Evolutionary conservation across 108 stramenopile genomes (phyloP).

Genomic region (Conticribra guillardii): DNA sequence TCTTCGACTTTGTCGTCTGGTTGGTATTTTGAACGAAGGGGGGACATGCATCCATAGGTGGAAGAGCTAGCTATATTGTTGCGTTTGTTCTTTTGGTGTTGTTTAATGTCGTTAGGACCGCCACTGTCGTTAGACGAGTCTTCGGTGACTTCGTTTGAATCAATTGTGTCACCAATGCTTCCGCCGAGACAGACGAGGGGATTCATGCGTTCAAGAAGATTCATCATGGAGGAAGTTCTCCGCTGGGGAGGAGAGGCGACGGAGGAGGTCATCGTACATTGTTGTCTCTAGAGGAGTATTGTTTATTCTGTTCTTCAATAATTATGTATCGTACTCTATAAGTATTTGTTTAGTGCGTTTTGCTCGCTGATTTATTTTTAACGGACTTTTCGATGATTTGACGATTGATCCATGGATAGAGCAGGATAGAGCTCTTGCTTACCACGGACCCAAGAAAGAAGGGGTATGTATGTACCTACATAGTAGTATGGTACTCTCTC

Average conservation of each 20-base stretch:
- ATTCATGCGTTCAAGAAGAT: not conserved
- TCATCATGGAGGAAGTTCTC: not conserved
- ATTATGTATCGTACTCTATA: too few species aligned
- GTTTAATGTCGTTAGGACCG: not conserved
- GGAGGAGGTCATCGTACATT: too few species aligned
- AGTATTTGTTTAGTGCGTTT: too few species aligned
- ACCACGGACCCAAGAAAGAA: too few species aligned
- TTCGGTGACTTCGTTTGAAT: not conserved
- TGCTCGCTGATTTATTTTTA: too few species aligned
- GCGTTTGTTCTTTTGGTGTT: not conserved
- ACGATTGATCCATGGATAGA: too few species aligned
- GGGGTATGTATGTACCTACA: too few species aligned
- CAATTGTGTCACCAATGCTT: not conserved
- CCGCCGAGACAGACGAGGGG: not conserved
- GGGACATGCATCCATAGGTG: constrained; percentile 8
- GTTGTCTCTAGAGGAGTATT: too few species aligned
- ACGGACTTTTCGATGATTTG: too few species aligned
- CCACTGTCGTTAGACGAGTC: not conserved
- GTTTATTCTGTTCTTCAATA: too few species aligned
- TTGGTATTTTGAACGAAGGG: constrained; percentile 12
- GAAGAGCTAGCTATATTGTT: not conserved
- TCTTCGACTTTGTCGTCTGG: constrained; percentile 16
- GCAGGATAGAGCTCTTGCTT: too few species aligned
- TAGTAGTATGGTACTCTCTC: too few species aligned
- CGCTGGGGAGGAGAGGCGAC: not conserved